These are phyloP conservation scores for Hibiscus trionum DNA, from an alignment of 345 rosid genomes.

Conservation along the genomic window DNA sequence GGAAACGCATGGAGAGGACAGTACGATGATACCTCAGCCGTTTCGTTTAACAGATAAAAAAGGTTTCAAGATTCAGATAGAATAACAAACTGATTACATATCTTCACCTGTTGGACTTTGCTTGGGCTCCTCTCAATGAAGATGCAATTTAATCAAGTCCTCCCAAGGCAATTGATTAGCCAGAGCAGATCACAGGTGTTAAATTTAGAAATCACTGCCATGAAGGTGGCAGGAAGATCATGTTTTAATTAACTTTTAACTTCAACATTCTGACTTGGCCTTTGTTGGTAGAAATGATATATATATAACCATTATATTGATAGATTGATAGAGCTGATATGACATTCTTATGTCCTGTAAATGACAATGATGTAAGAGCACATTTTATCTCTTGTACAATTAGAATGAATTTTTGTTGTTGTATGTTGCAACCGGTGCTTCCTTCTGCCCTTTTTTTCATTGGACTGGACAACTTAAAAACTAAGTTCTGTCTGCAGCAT, in stretches of 20 bases:
- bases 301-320: not conserved
- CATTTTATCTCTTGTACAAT: not conserved
- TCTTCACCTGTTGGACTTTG: not conserved
- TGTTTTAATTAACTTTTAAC: not conserved
- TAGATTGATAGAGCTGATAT: slow-evolving; percentile 6
- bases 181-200: not conserved
- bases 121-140: not conserved
- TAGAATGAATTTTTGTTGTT: not conserved
- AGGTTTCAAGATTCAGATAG: not conserved
- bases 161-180: no score
- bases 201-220: not conserved
- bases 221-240: not conserved
- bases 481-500: no score
- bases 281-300: not conserved
- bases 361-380: slow-evolving; percentile 12
- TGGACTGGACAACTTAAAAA: no score
- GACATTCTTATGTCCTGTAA: slow-evolving; percentile 18
- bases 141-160: not conserved
- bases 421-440: not conserved
- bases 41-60: slow-evolving; percentile 64
- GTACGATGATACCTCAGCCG: slow-evolving; percentile 67
- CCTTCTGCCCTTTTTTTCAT: no score
- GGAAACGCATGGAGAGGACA: slow-evolving; percentile 87
- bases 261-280: not conserved
- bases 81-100: not conserved